Conservation (phyloP, 192 early-diverging fungal genomes). For the Umbelopsis ramanniana region DNA sequence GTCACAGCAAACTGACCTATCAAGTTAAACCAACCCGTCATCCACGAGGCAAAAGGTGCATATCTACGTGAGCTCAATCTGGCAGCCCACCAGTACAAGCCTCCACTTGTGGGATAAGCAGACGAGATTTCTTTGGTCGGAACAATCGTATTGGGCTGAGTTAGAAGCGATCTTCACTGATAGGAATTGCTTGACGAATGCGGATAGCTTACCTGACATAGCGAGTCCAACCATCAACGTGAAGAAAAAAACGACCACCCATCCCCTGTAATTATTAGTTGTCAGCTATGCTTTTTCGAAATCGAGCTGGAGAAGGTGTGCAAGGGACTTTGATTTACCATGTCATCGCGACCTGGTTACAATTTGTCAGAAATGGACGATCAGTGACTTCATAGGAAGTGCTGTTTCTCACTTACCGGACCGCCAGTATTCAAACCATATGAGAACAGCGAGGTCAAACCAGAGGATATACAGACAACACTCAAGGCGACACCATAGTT, state of each 20-base stretch:
- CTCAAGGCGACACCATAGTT: slow-evolving; percentile 46
- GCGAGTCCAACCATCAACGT: slow-evolving; percentile 46
- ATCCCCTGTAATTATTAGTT: slow-evolving; percentile 32
- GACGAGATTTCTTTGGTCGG: slow-evolving; percentile 44
- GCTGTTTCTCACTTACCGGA: slow-evolving; percentile 30
- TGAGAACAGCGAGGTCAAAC: slow-evolving; percentile 49
- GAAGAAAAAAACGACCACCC: slow-evolving; percentile 54
- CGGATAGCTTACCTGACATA: slow-evolving; percentile 47
- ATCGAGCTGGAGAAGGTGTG: background rate
- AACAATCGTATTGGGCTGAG: slow-evolving; percentile 16
- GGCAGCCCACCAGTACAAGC: slow-evolving; percentile 37
- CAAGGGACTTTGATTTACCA: slow-evolving; percentile 3
- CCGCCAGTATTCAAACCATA: slow-evolving; percentile 53
- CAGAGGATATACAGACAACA: slow-evolving; percentile 53
- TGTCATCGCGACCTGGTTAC: slow-evolving; percentile 30
- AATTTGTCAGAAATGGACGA: background rate
- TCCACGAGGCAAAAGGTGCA: slow-evolving; percentile 54
- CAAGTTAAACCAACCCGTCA: slow-evolving; percentile 60
- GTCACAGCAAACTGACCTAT: slow-evolving; percentile 59
- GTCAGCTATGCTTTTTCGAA: background rate
- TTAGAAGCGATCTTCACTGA: background rate
- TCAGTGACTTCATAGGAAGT: background rate
- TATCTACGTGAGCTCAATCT: slow-evolving; percentile 28
- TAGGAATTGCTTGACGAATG: background rate
- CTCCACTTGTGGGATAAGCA: slow-evolving; percentile 50